Conservation (phyloP, 2,329 filamentous ascomycete species). For the Neurospora crassa region DNA sequence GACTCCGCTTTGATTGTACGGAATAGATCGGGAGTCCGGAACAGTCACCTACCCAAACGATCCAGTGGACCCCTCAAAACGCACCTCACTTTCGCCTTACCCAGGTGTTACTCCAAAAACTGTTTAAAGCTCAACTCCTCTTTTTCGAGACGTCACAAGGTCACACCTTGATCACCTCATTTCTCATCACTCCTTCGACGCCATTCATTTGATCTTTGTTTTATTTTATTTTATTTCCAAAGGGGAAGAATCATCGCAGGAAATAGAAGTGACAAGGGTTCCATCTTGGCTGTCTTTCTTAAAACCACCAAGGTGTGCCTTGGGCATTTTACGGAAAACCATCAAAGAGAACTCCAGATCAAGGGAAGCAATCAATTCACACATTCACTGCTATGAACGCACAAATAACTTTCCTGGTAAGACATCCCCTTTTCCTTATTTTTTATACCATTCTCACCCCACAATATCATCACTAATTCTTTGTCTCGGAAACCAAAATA, state of each 20-base stretch:
- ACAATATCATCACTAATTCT: constrained; percentile 3
- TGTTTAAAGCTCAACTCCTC: neutral
- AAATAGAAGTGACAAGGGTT: neutral
- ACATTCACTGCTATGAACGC: constrained; percentile 35
- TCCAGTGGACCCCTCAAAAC: neutral
- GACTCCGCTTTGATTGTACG: neutral
- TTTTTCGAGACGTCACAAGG: neutral
- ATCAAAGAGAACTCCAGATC: neutral
- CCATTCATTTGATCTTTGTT: too few relatives aligned
- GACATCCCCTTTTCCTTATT: constrained; percentile 17
- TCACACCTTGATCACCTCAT: neutral
- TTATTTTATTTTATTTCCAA: too few relatives aligned
- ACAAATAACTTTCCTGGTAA: constrained; percentile 48
- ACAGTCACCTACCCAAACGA: neutral
- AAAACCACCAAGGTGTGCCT: neutral
- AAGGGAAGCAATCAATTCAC: neutral
- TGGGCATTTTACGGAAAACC: neutral
- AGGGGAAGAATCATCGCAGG: neutral
- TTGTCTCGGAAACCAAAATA: too few relatives aligned
- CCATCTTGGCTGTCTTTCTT: neutral
- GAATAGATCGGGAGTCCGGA: neutral
- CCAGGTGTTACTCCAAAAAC: neutral
- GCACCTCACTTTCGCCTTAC: neutral
- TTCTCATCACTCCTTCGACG: neutral
- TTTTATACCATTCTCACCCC: neutral